Percentiles rank a stretch among this genome's conserved stretches.
These are phyloP conservation scores for Astrothelium subdiscretum DNA, from an alignment of 495 filamentous ascomycete genomes.

Conservation along the genomic window DNA sequence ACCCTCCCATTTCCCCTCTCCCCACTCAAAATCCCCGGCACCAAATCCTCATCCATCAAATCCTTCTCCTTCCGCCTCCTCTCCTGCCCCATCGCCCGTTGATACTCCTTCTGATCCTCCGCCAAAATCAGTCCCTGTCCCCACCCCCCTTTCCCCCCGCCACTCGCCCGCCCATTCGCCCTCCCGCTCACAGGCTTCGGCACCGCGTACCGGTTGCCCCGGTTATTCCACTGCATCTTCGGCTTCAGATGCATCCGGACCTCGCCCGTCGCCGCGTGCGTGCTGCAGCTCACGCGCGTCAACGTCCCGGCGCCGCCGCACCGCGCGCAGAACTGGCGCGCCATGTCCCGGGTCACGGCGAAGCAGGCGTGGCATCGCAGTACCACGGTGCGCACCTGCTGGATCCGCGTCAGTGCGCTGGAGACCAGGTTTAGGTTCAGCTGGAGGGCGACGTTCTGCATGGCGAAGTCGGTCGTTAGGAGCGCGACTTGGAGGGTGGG, in stretches of 20 bases:
- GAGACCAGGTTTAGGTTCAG: conserved; percentile 87
- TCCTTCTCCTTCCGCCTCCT: conserved; percentile 60
- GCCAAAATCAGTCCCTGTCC: conserved; percentile 70
- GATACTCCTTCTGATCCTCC: conserved; percentile 94
- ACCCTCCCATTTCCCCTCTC: conserved; percentile 49
- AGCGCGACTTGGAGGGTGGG: conserved; percentile 66
- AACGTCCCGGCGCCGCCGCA: conserved; percentile 74
- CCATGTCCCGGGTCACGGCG: conserved; percentile 68
- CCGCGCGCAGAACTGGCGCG: conserved; percentile 83
- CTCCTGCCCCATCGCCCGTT: conserved; percentile 48
- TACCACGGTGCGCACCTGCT: conserved; percentile 71
- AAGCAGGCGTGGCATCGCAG: conserved; percentile 94
- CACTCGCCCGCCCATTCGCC: conserved; percentile 54
- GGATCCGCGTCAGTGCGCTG: conserved; percentile 60
- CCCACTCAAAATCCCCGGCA: conserved; percentile 77
- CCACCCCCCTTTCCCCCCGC: conserved; percentile 71
- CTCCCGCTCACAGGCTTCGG: conserved; percentile 81
- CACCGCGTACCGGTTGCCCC: conserved; percentile 79
- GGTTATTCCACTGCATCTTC: conserved; percentile 92
- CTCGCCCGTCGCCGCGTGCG: conserved; percentile 55
- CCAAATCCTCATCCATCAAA: conserved; percentile 89
- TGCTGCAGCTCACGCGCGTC: conserved; percentile 75
- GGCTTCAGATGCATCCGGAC: conserved; percentile 85
- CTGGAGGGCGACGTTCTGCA: conserved; percentile 89
- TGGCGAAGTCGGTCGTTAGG: conserved; percentile 89